Percentiles rank a stretch among this genome's conserved stretches.
These are phyloP conservation scores for Parasitella parasitica DNA, from an alignment of 371 early-diverging fungal genomes.

Conservation along the genomic window DNA sequence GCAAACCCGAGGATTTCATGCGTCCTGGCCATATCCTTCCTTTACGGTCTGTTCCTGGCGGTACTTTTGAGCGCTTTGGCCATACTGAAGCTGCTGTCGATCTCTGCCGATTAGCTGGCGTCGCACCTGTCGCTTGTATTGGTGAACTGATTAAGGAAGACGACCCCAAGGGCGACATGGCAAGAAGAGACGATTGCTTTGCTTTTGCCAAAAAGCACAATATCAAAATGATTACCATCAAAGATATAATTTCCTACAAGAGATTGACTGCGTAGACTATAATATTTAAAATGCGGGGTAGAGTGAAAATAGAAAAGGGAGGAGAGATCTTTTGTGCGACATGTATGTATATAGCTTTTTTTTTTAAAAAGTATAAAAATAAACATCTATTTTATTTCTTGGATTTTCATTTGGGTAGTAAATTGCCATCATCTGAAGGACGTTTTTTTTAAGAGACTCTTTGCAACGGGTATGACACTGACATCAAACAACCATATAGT, in stretches of 20 bases:
- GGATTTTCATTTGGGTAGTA: conserved; percentile 8
- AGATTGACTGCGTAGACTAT: conserved; percentile 5
- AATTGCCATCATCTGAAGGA: conserved; percentile 27
- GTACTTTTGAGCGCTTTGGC: conserved; percentile 82
- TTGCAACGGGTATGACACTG: conserved; percentile 25
- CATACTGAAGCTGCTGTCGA: conserved; percentile 96
- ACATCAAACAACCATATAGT: no score
- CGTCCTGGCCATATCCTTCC: conserved; percentile 96
- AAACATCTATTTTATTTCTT: neutral
- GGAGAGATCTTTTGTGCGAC: neutral
- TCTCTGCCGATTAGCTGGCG: conserved; percentile 80
- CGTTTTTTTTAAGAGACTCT: conserved; percentile 36
- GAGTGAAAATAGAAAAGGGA: neutral
- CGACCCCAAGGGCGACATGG: conserved; percentile 77
- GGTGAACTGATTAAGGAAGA: conserved; percentile 92
- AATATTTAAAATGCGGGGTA: neutral
- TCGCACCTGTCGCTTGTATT: conserved; percentile 85
- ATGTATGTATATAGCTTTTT: neutral
- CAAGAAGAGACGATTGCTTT: conserved; percentile 88
- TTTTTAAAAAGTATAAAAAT: neutral
- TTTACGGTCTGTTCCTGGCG: conserved; percentile 77
- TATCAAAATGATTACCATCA: conserved; percentile 88
- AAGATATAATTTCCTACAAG: conserved; percentile 75
- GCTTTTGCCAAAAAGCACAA: conserved; percentile 80
- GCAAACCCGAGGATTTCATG: conserved; percentile 71